Conservation (phyloP, 192 early-diverging fungal species). For the Podila epicladia region DNA sequence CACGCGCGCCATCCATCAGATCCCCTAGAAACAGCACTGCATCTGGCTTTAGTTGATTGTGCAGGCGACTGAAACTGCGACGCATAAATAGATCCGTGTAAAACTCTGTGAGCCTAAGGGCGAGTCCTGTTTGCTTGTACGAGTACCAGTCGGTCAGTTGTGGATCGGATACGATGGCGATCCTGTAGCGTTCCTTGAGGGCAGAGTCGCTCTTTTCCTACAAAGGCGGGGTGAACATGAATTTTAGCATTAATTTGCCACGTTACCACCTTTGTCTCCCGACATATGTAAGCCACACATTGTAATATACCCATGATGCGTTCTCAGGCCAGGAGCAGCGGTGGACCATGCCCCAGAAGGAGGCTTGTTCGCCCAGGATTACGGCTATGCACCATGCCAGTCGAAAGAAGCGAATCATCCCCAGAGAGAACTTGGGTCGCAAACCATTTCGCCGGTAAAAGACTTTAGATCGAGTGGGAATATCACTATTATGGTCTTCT, state of each 20-base stretch:
- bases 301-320: conserved; percentile 20
- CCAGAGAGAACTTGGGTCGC: no score
- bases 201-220: conserved; percentile 14
- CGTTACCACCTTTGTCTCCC: no score
- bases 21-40: conserved; percentile 85
- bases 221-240: background rate
- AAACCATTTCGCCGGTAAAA: no score
- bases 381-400: conserved; percentile 8
- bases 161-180: conserved; percentile 90
- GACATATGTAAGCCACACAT: no score
- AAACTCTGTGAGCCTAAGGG: conserved; percentile 72
- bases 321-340: conserved; percentile 34
- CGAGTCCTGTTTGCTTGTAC: conserved; percentile 74
- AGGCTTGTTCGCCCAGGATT: conserved; percentile 10
- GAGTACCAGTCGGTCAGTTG: conserved; percentile 94
- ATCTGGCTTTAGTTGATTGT: conserved; percentile 65
- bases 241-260: no score
- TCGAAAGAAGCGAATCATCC: background rate
- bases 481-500: no score
- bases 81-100: conserved; percentile 90
- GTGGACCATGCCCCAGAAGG: conserved; percentile 20
- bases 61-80: conserved; percentile 76
- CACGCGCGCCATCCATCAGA: conserved; percentile 81
- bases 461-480: no score
- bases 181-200: conserved; percentile 24